A percentile compares a stretch with the other conserved stretches of the same genome.
Evolutionary conservation across 352 stramenopile species (phyloP).

Genomic region (Phytophthora rubi): DNA sequence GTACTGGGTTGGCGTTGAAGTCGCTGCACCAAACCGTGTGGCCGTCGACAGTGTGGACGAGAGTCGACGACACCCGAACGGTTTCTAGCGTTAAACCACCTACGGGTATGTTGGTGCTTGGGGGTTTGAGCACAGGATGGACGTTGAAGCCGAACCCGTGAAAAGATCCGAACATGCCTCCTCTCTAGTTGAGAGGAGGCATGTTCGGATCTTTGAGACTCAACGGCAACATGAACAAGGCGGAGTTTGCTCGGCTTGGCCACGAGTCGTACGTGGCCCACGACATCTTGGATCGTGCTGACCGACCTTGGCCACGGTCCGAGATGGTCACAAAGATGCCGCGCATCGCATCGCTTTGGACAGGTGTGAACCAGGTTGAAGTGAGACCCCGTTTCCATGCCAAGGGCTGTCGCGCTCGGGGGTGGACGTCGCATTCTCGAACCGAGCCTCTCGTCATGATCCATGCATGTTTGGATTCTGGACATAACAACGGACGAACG

Average conservation of each 20-base stretch:
- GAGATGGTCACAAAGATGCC: slow-evolving; percentile 11
- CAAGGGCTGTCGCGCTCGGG: not conserved
- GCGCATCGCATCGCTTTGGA: not conserved
- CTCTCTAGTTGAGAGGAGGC: not conserved
- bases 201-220: too few relatives aligned
- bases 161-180: not conserved
- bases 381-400: not conserved
- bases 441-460: not conserved
- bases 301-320: not conserved
- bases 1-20: too few relatives aligned
- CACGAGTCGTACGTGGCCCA: too few relatives aligned
- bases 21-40: too few relatives aligned
- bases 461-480: slow-evolving; percentile 5
- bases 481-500: not conserved
- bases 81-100: slow-evolving; percentile 8
- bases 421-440: slow-evolving; percentile 2
- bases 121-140: too few relatives aligned
- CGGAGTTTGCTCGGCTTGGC: too few relatives aligned
- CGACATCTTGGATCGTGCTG: too few relatives aligned
- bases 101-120: not conserved
- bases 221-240: slow-evolving; percentile 4
- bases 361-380: not conserved
- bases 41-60: too few relatives aligned
- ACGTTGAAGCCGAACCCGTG: too few relatives aligned
- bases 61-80: not conserved